Evolutionary conservation across 2,329 filamentous ascomycete genomes (phyloP).

Genomic region (Neofusicoccum laricinum): DNA sequence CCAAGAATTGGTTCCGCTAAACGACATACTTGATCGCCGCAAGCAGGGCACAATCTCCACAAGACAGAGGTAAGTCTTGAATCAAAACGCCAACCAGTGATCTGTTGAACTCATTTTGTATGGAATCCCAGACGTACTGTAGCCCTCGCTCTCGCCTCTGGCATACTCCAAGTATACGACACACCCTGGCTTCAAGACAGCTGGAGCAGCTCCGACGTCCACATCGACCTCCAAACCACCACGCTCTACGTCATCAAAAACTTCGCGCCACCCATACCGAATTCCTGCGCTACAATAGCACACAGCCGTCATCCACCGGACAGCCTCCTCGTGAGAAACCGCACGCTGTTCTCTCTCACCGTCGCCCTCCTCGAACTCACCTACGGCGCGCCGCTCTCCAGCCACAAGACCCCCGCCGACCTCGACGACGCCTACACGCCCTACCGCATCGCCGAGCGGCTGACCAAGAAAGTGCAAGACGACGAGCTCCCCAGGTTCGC

Average conservation of each 20-base stretch:
- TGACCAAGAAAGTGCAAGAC: slow-evolving; percentile 11
- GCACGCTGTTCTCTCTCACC: slow-evolving; percentile 19
- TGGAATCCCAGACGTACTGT: slow-evolving; percentile 10
- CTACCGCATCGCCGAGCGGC: slow-evolving; percentile 9
- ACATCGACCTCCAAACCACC: neutral
- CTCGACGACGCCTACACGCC: slow-evolving; percentile 16
- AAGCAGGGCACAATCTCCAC: neutral
- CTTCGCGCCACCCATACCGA: neutral
- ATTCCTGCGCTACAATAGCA: too few species aligned
- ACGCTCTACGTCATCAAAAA: neutral
- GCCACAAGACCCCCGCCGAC: slow-evolving; percentile 14
- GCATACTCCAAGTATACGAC: slow-evolving; percentile 19
- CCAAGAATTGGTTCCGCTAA: neutral
- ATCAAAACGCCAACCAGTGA: too few species aligned
- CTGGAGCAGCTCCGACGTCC: slow-evolving; percentile 11
- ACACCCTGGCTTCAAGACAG: slow-evolving; percentile 18
- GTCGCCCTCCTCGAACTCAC: slow-evolving; percentile 21
- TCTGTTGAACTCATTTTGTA: too few species aligned
- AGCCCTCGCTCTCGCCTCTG: slow-evolving; percentile 18
- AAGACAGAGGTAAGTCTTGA: neutral
- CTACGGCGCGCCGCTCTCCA: slow-evolving; percentile 12
- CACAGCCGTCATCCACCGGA: neutral
- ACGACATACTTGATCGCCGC: neutral
- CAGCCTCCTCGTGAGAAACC: slow-evolving; percentile 15
- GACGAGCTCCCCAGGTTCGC: slow-evolving; percentile 16